Conservation (phyloP, 1,284 basidiomycete species). For the Mycosarcoma mackinlayi region DNA sequence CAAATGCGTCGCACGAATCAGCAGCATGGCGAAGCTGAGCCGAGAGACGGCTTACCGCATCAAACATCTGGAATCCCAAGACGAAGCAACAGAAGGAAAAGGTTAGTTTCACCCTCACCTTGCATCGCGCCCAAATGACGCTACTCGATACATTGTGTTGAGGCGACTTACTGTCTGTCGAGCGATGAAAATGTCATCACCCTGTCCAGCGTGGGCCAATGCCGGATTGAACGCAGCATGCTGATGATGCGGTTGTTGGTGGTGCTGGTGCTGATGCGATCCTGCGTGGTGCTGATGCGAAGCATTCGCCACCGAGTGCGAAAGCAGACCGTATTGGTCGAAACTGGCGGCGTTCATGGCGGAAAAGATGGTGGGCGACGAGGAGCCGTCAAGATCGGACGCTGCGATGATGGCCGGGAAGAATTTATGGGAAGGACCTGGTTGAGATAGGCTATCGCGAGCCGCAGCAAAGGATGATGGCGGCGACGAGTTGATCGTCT, state of each 20-base stretch:
- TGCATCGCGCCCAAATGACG: too few relatives aligned
- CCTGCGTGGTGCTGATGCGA: slow-evolving; percentile 48
- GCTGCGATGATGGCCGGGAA: slow-evolving; percentile 32
- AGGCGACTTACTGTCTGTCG: slow-evolving; percentile 50
- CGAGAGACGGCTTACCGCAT: slow-evolving; percentile 51
- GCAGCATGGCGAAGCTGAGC: slow-evolving; percentile 53
- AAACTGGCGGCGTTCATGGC: slow-evolving; percentile 51
- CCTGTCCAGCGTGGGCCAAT: slow-evolving; percentile 36
- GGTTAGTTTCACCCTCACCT: neutral
- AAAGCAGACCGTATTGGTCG: slow-evolving; percentile 52
- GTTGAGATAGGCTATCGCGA: neutral
- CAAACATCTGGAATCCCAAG: slow-evolving; percentile 42
- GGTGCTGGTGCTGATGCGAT: slow-evolving; percentile 48
- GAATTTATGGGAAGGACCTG: neutral
- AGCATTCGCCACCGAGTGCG: slow-evolving; percentile 40
- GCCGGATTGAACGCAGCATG: slow-evolving; percentile 48
- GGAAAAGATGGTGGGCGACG: slow-evolving; percentile 48
- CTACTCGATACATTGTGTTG: too few relatives aligned
- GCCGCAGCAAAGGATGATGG: neutral
- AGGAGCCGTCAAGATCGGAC: slow-evolving; percentile 41
- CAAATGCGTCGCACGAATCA: slow-evolving; percentile 53
- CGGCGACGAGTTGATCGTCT: neutral
- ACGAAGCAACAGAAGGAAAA: neutral
- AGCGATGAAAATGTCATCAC: slow-evolving; percentile 52
- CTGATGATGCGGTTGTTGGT: slow-evolving; percentile 41